Evolutionary conservation across 2,329 filamentous ascomycete genomes (phyloP).

Genomic region (Fusarium burgessii): DNA sequence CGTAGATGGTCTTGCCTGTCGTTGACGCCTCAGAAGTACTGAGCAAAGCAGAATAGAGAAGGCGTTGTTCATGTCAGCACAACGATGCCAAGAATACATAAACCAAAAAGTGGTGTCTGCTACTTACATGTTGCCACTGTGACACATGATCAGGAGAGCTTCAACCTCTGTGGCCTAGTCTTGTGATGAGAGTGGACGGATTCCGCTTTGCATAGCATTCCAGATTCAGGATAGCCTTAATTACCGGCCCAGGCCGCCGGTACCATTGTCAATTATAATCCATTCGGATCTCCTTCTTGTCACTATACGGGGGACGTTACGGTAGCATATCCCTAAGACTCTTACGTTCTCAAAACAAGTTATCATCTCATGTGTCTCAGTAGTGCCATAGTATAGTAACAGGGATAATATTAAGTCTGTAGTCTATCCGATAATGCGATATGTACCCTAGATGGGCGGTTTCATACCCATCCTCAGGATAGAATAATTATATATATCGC

Average conservation of each 20-base stretch:
- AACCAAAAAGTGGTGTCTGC: not conserved
- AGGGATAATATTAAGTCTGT: not conserved
- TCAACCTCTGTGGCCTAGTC: not conserved
- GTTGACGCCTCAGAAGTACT: not conserved
- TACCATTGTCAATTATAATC: not conserved
- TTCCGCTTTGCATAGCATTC: not conserved
- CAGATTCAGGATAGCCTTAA: not conserved
- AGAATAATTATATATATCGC: conserved; percentile 5
- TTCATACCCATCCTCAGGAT: not conserved
- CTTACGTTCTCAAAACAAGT: not conserved
- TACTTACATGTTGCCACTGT: not conserved
- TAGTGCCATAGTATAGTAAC: not conserved
- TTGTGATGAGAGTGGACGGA: not conserved
- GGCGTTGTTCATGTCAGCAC: conserved; percentile 22
- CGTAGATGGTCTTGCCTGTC: conserved; percentile 15
- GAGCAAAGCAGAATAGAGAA: conserved; percentile 26
- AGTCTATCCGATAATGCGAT: not conserved
- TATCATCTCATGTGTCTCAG: not conserved
- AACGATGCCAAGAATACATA: not conserved
- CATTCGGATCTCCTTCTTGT: not conserved
- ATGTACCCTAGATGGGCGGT: not conserved
- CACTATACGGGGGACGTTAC: not conserved
- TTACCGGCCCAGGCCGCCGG: not conserved
- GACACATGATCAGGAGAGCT: not conserved
- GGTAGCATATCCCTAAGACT: not conserved